phyloP scores from a whole-genome alignment of 2,329 filamentous ascomycete genomes.

The Sarocladiaceae sp. region DNA sequence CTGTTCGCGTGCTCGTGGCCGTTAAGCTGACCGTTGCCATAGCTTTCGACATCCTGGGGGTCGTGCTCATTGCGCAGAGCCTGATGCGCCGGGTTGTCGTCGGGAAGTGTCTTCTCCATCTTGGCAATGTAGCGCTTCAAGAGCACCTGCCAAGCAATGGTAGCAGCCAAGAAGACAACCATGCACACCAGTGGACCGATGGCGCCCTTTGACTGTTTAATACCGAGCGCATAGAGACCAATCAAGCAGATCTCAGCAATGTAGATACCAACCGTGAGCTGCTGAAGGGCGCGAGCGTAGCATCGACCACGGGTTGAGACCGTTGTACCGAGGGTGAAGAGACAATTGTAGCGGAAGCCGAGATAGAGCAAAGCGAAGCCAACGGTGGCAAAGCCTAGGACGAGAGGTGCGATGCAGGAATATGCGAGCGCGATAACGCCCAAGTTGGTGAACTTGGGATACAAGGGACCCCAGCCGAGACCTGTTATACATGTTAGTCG shows the following conservation, averaged over 20 bases:
- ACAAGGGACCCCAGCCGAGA: conserved; percentile 1
- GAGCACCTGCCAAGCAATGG: conserved; percentile 3
- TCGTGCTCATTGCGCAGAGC: neutral
- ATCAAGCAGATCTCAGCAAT: conserved; percentile 64
- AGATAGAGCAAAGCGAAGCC: conserved; percentile 69
- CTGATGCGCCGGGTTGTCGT: neutral
- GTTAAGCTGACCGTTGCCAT: conserved; percentile 13
- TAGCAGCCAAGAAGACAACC: conserved; percentile 1
- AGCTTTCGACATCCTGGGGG: conserved; percentile 9
- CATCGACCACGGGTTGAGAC: conserved; percentile 71
- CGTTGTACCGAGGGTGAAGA: conserved; percentile 65
- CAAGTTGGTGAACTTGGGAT: conserved; percentile 8
- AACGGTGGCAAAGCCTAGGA: conserved; percentile 65
- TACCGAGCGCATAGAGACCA: conserved; percentile 30
- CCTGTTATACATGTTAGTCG: conserved; percentile 65
- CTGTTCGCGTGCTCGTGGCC: conserved; percentile 14
- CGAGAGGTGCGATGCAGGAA: conserved; percentile 67
- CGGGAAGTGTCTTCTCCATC: neutral
- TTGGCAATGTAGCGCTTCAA: conserved; percentile 1
- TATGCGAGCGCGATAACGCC: conserved; percentile 35
- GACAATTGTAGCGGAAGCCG: conserved; percentile 70
- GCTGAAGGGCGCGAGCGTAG: conserved; percentile 68
- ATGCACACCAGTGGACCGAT: conserved; percentile 7
- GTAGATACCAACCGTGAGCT: conserved; percentile 69
- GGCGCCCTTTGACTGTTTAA: neutral